Evolutionary conservation across 331 rosid species (phyloP), one percentile per base, ranked within the genome.

Genomic region (Malus hybrid): DNA sequence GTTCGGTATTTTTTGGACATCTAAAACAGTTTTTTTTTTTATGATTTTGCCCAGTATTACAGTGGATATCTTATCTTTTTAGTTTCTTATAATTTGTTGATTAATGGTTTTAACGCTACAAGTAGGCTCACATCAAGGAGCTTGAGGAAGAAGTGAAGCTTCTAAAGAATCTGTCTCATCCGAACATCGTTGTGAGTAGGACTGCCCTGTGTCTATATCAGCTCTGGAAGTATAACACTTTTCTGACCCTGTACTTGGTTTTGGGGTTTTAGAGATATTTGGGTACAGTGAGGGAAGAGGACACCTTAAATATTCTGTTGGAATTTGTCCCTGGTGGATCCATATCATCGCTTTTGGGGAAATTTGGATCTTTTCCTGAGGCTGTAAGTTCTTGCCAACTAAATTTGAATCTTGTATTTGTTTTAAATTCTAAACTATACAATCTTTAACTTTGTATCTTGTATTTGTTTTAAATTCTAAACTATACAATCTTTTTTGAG

Each of bases 251-350:
- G 32, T 78, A 39, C 10, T 72, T 80, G 22, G 24, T 72, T 79
- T 84, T 83, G 74, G 24, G 79, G 36, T 71, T 68, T 68, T 66
- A 96, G 99, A 89, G 99, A 87, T 96, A 96, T 83, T 86, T 96
- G 84, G 99, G 98, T 72, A 96, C 98, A 1, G 97, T 88, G 69
- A 89, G 97, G 82, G 99, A 96, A 86, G 99, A 90, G 68, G 97
- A 89, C 53, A 85, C 92, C 48, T 67, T 96, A 73, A 96, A 96
- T 86, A 96, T 96, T 84, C 85, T 96, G 73, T 72, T 96, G 79
- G 99, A 96, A 77, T 96, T 96, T 93, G 99, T 96, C 55, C 93
- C 99, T 55, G 99, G 99, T 80, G 99, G 99, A 80, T 96, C 99
- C 56, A 96, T 96, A 82, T 90, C 99, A 66, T 96, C 99, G 6